A percentile compares a stretch with the other conserved stretches of the same genome.
Evolutionary conservation across 345 rosid genomes (phyloP).

Genomic region (Citrus hindsii): DNA sequence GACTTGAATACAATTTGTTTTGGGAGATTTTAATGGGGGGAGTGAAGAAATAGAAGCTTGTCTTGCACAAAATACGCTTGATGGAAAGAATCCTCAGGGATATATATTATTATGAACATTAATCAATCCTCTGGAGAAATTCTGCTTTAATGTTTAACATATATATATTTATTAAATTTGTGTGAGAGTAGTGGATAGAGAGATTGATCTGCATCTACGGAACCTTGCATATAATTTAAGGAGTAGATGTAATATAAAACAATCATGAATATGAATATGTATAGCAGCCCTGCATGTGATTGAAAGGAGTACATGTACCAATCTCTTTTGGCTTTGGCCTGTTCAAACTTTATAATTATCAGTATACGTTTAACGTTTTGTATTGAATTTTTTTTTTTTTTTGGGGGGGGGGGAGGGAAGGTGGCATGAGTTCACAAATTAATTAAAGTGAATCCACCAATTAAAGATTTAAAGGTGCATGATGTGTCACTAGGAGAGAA

Average conservation of each 20-base stretch:
- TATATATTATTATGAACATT: slow-evolving; percentile 1
- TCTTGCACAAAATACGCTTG: slow-evolving; percentile 20
- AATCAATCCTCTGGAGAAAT: slow-evolving; percentile 6
- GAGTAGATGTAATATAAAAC: neutral
- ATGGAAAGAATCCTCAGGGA: slow-evolving; percentile 21
- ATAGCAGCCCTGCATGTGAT: neutral
- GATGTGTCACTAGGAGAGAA: slow-evolving; percentile 1
- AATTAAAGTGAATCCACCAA: slow-evolving; percentile 39
- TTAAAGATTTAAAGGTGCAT: slow-evolving; percentile 18
- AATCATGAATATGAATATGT: neutral
- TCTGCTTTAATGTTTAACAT: slow-evolving; percentile 7
- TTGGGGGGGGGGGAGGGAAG: neutral
- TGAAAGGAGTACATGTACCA: neutral
- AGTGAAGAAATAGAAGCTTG: slow-evolving; percentile 34
- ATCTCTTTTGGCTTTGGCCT: neutral
- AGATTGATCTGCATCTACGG: neutral
- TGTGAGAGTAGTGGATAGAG: neutral
- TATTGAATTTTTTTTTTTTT: neutral
- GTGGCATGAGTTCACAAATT: slow-evolving; percentile 27
- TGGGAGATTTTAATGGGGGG: slow-evolving; percentile 4
- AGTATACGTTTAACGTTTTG: neutral
- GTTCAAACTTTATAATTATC: neutral
- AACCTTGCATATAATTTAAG: neutral
- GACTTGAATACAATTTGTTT: slow-evolving; percentile 1
- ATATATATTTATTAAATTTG: neutral